Conservation (phyloP, 306 rosid species). For the Prosopis cineraria region DNA sequence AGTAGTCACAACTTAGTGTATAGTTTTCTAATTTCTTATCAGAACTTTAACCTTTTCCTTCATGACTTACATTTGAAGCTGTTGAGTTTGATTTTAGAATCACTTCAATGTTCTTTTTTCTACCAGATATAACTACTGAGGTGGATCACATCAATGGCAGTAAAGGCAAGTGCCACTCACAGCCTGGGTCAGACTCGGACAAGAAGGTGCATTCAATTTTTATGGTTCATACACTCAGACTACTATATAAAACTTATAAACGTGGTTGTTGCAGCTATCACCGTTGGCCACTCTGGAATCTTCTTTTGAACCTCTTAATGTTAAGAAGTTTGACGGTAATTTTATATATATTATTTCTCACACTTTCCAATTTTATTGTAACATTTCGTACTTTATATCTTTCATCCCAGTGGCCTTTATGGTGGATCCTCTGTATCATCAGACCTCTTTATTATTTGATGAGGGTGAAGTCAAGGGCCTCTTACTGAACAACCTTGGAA, state of each 20-base stretch:
- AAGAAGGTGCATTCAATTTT: slow-evolving; percentile 1
- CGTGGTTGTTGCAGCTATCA: slow-evolving; percentile 27
- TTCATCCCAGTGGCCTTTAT: slow-evolving; percentile 12
- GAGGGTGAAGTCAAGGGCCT: slow-evolving; percentile 30
- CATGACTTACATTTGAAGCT: background rate
- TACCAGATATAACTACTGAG: background rate
- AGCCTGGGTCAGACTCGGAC: background rate
- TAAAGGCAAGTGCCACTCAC: background rate
- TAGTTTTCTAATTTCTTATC: background rate
- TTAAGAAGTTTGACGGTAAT: slow-evolving; percentile 42
- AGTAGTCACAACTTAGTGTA: background rate
- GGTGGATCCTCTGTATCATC: slow-evolving; percentile 7
- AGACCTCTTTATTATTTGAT: slow-evolving; percentile 15
- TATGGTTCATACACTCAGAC: background rate
- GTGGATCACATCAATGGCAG: background rate
- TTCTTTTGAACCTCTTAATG: slow-evolving; percentile 36
- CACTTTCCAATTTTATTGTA: background rate
- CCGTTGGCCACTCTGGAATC: slow-evolving; percentile 39
- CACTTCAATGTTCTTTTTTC: background rate
- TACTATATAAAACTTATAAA: background rate
- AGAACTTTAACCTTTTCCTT: background rate
- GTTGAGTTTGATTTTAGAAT: background rate
- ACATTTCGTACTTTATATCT: background rate
- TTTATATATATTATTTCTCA: background rate
- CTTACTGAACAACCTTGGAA: background rate